Conservation (phyloP, 2,329 filamentous ascomycete genomes). For the Phialophora chinensis region DNA sequence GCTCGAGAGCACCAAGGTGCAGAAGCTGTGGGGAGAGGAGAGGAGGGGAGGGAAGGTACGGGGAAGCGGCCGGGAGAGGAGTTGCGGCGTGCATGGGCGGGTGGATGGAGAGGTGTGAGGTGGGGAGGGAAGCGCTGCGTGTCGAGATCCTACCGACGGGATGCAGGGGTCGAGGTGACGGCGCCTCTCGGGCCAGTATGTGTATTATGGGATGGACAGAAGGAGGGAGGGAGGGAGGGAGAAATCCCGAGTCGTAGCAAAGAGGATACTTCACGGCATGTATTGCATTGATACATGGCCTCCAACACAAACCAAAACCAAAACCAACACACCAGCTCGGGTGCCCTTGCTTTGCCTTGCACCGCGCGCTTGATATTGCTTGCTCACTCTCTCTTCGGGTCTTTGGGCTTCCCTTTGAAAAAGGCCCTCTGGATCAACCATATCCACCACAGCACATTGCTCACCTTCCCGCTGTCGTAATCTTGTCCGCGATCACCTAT, state of each 20-base stretch:
- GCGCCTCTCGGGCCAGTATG: neutral
- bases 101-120: neutral
- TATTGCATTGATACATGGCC: neutral
- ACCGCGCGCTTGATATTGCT: neutral
- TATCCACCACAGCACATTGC: slow-evolving; percentile 25
- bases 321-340: no score
- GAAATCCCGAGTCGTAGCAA: neutral
- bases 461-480: slow-evolving; percentile 39
- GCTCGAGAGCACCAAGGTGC: neutral
- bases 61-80: neutral
- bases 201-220: neutral
- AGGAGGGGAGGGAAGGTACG: neutral
- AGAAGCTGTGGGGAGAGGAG: neutral
- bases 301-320: neutral
- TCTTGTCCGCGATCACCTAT: slow-evolving; percentile 40
- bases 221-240: neutral
- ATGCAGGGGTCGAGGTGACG: neutral
- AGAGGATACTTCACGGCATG: neutral
- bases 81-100: neutral
- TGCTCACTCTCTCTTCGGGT: neutral
- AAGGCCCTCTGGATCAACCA: slow-evolving; percentile 23
- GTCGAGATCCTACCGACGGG: neutral
- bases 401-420: neutral
- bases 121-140: neutral
- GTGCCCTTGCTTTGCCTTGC: neutral